Evolutionary conservation across 2,329 filamentous ascomycete genomes (phyloP).

Genomic region (Phyllosticta paracitricarpa): DNA sequence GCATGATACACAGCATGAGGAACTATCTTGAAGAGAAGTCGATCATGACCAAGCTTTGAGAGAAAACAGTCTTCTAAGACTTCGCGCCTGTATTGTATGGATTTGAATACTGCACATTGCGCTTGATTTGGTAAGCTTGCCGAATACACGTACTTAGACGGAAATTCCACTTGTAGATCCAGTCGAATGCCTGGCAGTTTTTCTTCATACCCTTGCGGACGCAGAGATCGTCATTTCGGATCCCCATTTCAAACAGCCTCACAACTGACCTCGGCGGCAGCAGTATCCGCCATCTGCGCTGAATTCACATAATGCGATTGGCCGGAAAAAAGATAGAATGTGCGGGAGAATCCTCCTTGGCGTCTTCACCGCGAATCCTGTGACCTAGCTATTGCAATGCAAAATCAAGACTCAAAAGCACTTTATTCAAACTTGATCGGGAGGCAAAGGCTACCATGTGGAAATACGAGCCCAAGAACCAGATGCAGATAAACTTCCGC

Average conservation of each 20-base stretch:
- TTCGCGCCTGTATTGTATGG: not conserved
- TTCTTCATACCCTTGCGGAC: too few species aligned
- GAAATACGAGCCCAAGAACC: not conserved
- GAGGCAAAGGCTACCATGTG: not conserved
- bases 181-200: not conserved
- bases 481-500: not conserved
- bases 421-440: not conserved
- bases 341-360: not conserved
- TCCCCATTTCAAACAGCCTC: not conserved
- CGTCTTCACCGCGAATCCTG: not conserved
- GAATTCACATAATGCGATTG: not conserved
- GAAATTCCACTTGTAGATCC: not conserved
- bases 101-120: not conserved
- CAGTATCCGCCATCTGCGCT: not conserved
- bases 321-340: not conserved
- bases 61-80: not conserved
- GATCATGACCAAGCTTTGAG: slow-evolving; percentile 19
- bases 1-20: slow-evolving; percentile 20
- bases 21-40: slow-evolving; percentile 27
- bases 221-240: too few species aligned
- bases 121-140: not conserved
- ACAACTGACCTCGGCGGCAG: not conserved
- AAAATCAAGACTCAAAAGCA: not conserved
- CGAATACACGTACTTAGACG: not conserved
- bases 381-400: not conserved